Percentiles rank a stretch among this genome's conserved stretches.
Evolutionary conservation across 1,284 basidiomycete species (phyloP).

Genomic region (Farysia itapuensis): DNA sequence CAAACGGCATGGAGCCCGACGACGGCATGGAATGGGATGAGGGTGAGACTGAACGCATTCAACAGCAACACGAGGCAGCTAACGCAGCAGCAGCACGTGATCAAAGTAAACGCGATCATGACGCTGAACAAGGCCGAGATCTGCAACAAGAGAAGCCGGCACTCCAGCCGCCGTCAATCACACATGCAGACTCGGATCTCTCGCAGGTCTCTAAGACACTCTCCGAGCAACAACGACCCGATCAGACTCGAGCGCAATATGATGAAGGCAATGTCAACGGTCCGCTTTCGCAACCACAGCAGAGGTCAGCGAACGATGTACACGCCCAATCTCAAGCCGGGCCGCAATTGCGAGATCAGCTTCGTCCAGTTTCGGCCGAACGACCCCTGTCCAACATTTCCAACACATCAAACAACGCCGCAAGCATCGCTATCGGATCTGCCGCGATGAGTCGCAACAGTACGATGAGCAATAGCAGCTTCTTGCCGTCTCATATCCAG

Average conservation of each 20-base stretch:
- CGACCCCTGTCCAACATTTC: conserved; percentile 25
- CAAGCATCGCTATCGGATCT: conserved; percentile 7
- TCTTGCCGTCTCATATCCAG: conserved; percentile 49
- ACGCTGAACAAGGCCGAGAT: conserved; percentile 16
- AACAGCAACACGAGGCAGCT: conserved; percentile 36
- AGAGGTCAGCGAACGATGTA: conserved; percentile 10
- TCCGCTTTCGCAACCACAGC: conserved; percentile 48
- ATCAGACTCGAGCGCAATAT: background rate
- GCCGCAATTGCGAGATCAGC: conserved; percentile 11
- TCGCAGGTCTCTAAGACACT: too few species aligned
- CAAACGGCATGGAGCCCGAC: conserved; percentile 62
- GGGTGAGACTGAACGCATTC: conserved; percentile 59
- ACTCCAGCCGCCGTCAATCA: background rate
- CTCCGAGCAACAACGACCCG: background rate
- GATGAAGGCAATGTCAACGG: too few species aligned
- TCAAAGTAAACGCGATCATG: conserved; percentile 5
- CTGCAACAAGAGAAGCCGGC: conserved; percentile 10
- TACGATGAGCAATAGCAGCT: conserved; percentile 29
- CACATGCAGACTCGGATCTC: conserved; percentile 2
- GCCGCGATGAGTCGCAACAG: conserved; percentile 27
- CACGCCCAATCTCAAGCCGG: conserved; percentile 5
- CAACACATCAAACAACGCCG: conserved; percentile 8
- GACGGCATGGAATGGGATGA: conserved; percentile 64
- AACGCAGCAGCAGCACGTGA: background rate
- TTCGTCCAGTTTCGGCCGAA: conserved; percentile 35